Base-by-base conservation (phyloP, 495 filamentous ascomycete species). In the Aspergillus diversus region DNA sequence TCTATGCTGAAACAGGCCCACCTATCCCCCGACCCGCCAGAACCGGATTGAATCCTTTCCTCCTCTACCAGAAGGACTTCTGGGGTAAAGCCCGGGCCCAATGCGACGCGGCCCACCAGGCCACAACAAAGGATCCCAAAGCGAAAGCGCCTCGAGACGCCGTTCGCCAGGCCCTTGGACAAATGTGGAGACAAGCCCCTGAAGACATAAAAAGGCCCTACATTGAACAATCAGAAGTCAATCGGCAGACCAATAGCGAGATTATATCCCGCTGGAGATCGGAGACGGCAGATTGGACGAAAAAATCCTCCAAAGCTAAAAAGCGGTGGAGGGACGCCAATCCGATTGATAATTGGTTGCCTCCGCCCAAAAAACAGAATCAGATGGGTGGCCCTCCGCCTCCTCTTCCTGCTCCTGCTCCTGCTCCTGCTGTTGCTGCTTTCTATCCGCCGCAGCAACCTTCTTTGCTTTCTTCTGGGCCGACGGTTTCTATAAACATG, bases 181-280 rank as follows among this genome's bases (percentile, higher is more conserved):
- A 88, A 67, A 93, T 92, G 90, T 99, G 95, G 95, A 88, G 90
- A 63, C 87, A 90, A 58, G 88, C 90, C 0, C 67, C 79, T 5
- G 82, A 83, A 8, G 90, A 88, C 37, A 81, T 83, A 63, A 90
- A 89, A 71, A 78, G 82, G 69, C 93, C 92, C 32, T 97, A 91
- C 66, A 77, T 91, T 58, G 88, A 91, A 42, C 81, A 86, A 69
- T 88, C 88, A 5, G 84, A 89, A 62, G 82, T 79, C 16, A 86
- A 90, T 63, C 92, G 90, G 63, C 79, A 83, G 54, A 76, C 67
- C 5, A 88, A 91, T 67, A 79, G 77, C n/a, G 79, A 83, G 61
- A 79, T 81, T 4, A 71, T 85, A 60, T 83, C 79, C 21, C 75
- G 76, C 31, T 96, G 84, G 75, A 86, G 83, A 64, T 75, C 73